Base-by-base conservation (phyloP, 306 rosid species). In the Pueraria montana region DNA sequence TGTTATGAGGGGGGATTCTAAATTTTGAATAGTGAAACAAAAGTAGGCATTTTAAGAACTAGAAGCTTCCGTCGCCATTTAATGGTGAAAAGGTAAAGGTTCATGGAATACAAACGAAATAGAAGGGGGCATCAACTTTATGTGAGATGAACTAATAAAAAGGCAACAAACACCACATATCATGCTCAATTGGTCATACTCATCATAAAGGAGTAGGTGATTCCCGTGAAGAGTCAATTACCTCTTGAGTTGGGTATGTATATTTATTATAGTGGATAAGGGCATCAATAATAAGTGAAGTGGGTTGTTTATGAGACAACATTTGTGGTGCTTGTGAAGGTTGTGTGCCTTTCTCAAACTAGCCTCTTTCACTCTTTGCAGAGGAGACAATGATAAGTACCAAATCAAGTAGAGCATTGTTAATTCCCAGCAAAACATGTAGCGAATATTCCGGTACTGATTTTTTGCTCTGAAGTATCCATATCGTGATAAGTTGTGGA, bases 191-290 rank as follows among this genome's bases (percentile, higher is more conserved):
- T 67, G 56, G 72, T 83, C 82, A 76, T 18, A 18, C 16, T 66
- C 53, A 55, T 56, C 11, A 61, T 77, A 50, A 74, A 76, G 71
- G 13, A 56, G 50, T 58, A 18, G 76, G 65, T 84, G 79, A 64
- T 79, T 79, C 72, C 16, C 48, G 77, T 84, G 84, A 79, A 64
- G 65, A 5, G n/a, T 20, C 8, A 42, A 70, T 65, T 78, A 40
- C 61, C 74, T 61, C 20, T 36, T 83, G 40, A 43, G n/a, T 32
- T 56, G 72, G 78, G 71, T 32, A 45, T 43, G 71, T 21, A 45
- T 45, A 71, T 32, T 21, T 36, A 56, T 55, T 58, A 72, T 36
- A 18, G 18, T 3, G 27, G 83, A 68, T 56, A 50, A 20, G 53
- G 18, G 16, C 4, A 66, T 11, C 56, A 52, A 17, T 45, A 43